Evolutionary conservation across 495 filamentous ascomycete species (phyloP), one percentile per base, ranked within the genome.

Genomic region (Podospora pseudocomata): DNA sequence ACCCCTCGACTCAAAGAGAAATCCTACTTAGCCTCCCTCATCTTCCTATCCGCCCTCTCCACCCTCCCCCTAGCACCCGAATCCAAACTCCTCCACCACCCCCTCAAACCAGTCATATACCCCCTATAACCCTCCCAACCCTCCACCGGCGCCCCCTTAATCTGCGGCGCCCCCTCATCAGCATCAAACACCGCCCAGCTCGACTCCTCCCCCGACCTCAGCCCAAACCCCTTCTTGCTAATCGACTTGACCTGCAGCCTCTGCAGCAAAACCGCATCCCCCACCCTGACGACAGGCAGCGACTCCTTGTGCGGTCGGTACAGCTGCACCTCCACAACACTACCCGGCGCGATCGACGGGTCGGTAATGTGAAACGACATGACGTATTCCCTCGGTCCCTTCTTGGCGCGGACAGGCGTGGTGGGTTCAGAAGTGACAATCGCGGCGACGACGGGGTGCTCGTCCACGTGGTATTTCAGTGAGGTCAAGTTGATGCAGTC

Each of bases 211-310:
- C 73, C 78, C 19, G 75, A 77, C 53, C 83, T 78, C 20, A 88
- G 70, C 3, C 83, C 81, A 68, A 81, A 84, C 0, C 81, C 80
- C 65, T 80, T 79, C 53, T 77, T 76, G 56, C 83, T 83, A 13
- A 85, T 65, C n/a, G 82, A 81, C 61, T 83, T 78, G 16, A 96
- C 91, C 65, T 84, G 85, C 72, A 97, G 93, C 55, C 88, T 83
- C 5, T 90, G 85, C 15, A 99, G 83, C 53, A 99, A 76, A 23
- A 97, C 81, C 2, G 89, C 87, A 70, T 95, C 90, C 7, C 95
- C 95, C 18, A 84, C 83, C 3, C 82, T 79, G 27, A 92, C 81
- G 5, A 83, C 73, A 0, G 95, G 95, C 2, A 98, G 80, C 0
- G 87, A 85, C 15, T 85, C 84, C 71, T 88, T 89, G 73, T 89